A percentile compares a stretch with the other conserved stretches of the same genome.
Conservation (phyloP, 148 eudicot species). For the Cornus florida region DNA sequence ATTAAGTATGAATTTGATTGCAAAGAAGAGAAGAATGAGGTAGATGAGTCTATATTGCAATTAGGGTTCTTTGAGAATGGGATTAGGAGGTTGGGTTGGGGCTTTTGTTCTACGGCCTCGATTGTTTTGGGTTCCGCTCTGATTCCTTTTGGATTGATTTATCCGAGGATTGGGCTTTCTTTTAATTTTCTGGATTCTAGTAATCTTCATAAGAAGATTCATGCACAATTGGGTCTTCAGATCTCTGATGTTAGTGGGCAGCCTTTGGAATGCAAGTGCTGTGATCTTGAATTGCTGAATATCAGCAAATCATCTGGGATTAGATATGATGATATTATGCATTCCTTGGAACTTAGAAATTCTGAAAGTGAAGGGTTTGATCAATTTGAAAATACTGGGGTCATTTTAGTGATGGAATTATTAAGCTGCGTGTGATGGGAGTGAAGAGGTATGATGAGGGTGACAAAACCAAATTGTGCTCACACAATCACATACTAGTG, state of each 20-base stretch:
- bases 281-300: constrained; percentile 72
- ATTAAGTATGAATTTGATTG: constrained; percentile 29
- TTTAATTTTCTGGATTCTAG: constrained; percentile 19
- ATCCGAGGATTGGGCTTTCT: constrained; percentile 63
- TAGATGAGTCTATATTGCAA: constrained; percentile 20
- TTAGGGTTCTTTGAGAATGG: constrained; percentile 33
- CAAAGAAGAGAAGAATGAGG: constrained; percentile 10
- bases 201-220: constrained; percentile 21
- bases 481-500: constrained; percentile 43
- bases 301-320: constrained; percentile 23
- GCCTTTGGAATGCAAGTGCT: constrained; percentile 72
- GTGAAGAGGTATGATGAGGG: constrained; percentile 31
- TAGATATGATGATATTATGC: constrained; percentile 23
- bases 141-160: constrained; percentile 71
- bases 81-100: constrained; percentile 68
- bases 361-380: constrained; percentile 23
- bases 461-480: constrained; percentile 15
- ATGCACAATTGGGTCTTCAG: constrained; percentile 63
- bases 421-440: constrained; percentile 50
- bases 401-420: constrained; percentile 32
- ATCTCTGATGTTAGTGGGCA: constrained; percentile 68
- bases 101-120: constrained; percentile 59
- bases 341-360: constrained; percentile 22
- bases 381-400: constrained; percentile 24
- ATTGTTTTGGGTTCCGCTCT: constrained; percentile 74